Conservation (phyloP, 805 yeast species). For the Metahyphopichia silvanorum region DNA sequence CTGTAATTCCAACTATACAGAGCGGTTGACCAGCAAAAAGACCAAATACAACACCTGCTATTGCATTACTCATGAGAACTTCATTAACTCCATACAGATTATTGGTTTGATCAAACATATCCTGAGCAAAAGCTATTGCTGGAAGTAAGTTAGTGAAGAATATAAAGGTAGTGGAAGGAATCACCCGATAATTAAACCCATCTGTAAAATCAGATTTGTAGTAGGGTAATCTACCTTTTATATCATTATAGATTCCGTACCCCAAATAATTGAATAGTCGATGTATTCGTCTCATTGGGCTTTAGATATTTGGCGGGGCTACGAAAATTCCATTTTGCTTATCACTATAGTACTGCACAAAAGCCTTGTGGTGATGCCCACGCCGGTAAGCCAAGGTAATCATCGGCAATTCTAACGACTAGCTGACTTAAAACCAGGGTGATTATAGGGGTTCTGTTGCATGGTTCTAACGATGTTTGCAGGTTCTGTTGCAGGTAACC, state of each 20-base stretch:
- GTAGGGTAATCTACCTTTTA: slow-evolving; percentile 55
- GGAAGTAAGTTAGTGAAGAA: slow-evolving; percentile 90
- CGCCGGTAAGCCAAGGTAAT: too few relatives aligned
- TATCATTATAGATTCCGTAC: slow-evolving; percentile 53
- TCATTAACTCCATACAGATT: slow-evolving; percentile 91
- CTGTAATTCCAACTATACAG: slow-evolving; percentile 95
- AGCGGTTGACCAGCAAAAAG: slow-evolving; percentile 85
- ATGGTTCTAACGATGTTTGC: too few relatives aligned
- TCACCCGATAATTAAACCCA: slow-evolving; percentile 79
- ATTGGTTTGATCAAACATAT: slow-evolving; percentile 89
- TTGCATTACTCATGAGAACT: slow-evolving; percentile 74
- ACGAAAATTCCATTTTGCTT: too few relatives aligned
- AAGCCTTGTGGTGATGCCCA: too few relatives aligned
- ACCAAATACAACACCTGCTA: slow-evolving; percentile 90
- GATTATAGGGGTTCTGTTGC: too few relatives aligned
- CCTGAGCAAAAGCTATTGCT: slow-evolving; percentile 94
- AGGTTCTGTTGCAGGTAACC: too few relatives aligned
- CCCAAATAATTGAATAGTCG: slow-evolving; percentile 25
- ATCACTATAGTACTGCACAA: too few relatives aligned
- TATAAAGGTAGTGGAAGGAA: slow-evolving; percentile 79
- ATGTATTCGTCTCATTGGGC: too few relatives aligned
- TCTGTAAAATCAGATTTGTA: slow-evolving; percentile 80
- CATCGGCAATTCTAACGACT: too few relatives aligned
- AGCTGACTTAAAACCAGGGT: too few relatives aligned
- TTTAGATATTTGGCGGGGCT: too few relatives aligned